These are phyloP conservation scores for Phytophthora boehmeriae DNA, from an alignment of 352 stramenopile species.

Conservation along the genomic window DNA sequence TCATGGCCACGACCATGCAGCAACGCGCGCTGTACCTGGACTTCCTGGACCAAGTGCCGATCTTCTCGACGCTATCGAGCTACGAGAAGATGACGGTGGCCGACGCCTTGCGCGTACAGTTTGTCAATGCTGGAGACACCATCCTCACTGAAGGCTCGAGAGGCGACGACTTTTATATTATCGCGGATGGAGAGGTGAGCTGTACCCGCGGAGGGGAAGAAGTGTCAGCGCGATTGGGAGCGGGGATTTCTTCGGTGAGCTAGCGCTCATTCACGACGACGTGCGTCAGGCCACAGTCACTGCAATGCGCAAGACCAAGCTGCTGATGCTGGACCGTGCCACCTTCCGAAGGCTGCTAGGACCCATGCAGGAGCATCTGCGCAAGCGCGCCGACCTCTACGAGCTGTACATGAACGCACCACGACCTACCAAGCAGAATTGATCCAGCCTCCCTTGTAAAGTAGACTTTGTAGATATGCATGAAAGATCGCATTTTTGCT, in stretches of 20 bases:
- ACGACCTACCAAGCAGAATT: conserved; percentile 18
- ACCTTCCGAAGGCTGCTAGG: conserved; percentile 91
- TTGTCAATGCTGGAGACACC: conserved; percentile 43
- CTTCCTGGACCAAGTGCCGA: conserved; percentile 70
- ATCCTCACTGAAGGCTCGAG: conserved; percentile 61
- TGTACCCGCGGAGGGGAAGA: conserved; percentile 66
- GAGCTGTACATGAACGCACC: conserved; percentile 68
- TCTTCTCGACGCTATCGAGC: conserved; percentile 73
- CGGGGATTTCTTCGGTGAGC: conserved; percentile 80
- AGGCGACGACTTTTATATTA: conserved; percentile 86
- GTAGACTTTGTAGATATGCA: conserved; percentile 38
- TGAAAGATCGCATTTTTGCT: conserved; percentile 9
- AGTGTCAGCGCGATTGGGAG: conserved; percentile 59
- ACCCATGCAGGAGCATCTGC: conserved; percentile 89
- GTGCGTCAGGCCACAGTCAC: conserved; percentile 90
- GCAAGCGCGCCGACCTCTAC: conserved; percentile 67
- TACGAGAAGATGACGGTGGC: conserved; percentile 81
- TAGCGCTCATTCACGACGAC: conserved; percentile 90
- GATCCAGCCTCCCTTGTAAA: conserved; percentile 18
- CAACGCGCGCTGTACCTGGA: conserved; percentile 62
- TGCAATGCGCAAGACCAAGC: conserved; percentile 77
- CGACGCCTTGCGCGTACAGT: conserved; percentile 65
- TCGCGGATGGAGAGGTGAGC: conserved; percentile 70
- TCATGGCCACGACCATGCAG: conserved; percentile 75
- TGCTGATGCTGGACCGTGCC: conserved; percentile 87